Evolutionary conservation across 2,329 filamentous ascomycete genomes (phyloP).

Genomic region (Nemania abortiva): DNA sequence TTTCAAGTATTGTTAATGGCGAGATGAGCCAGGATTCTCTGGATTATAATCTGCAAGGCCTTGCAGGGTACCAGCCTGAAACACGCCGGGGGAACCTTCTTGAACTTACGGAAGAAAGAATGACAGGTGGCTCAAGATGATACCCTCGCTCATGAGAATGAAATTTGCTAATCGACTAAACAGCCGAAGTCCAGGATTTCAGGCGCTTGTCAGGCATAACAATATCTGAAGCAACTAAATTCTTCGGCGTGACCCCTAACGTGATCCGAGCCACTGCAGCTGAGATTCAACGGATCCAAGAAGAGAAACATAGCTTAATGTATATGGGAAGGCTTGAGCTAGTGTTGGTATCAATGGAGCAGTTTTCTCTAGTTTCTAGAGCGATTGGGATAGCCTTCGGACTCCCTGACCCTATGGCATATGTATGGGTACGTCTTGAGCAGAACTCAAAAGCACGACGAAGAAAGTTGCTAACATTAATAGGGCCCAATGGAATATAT

Average conservation of each 20-base stretch:
- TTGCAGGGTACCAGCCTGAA: not conserved
- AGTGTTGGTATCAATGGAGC: conserved; percentile 53
- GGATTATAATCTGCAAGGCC: not conserved
- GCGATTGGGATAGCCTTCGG: conserved; percentile 50
- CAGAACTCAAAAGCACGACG: not conserved
- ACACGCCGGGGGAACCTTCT: not conserved
- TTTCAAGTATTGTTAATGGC: conserved; percentile 21
- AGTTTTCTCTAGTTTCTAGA: conserved; percentile 54
- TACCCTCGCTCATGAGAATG: not conserved
- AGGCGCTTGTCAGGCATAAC: conserved; percentile 12
- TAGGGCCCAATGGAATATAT: conserved; percentile 55
- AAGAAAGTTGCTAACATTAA: conserved; percentile 7
- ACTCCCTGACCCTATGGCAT: conserved; percentile 48
- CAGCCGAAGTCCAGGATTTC: conserved; percentile 17
- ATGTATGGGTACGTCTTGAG: conserved; percentile 47
- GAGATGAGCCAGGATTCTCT: not conserved
- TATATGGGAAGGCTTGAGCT: conserved; percentile 48
- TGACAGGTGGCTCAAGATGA: conserved; percentile 13
- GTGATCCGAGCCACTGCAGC: conserved; percentile 43
- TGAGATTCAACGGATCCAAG: conserved; percentile 50
- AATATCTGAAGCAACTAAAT: conserved; percentile 12
- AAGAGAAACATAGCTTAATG: conserved; percentile 40
- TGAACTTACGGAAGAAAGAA: not conserved
- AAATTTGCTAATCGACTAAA: not conserved
- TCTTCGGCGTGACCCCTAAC: conserved; percentile 19